A percentile compares a stretch with the other conserved stretches of the same genome.
Conservation (phyloP, 805 yeast genomes). For the Trichomonascus vanleenenianus region DNA sequence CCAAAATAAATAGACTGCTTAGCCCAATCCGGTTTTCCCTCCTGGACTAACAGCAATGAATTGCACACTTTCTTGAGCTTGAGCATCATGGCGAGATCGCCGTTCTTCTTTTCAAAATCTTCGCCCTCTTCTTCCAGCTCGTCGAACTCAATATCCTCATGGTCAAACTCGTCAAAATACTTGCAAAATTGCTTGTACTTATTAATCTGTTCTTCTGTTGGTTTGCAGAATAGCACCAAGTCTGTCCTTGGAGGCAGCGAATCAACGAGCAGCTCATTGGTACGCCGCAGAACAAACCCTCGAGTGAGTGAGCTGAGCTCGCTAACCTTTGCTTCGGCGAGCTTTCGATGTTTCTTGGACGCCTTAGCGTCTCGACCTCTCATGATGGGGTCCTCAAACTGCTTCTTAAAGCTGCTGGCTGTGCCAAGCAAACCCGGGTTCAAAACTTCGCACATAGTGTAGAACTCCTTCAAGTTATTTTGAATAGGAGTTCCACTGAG, state of each 20-base stretch:
- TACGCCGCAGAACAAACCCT: conserved; percentile 64
- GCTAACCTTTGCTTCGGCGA: conserved; percentile 57
- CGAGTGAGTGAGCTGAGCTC: conserved; percentile 58
- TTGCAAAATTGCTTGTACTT: conserved; percentile 46
- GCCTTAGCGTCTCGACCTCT: conserved; percentile 60
- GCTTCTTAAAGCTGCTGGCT: conserved; percentile 37
- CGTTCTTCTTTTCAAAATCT: conserved; percentile 2
- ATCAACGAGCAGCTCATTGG: conserved; percentile 44
- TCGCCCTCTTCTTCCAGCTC: not conserved
- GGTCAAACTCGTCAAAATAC: conserved; percentile 26
- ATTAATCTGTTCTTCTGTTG: conserved; percentile 52
- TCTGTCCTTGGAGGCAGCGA: conserved; percentile 73
- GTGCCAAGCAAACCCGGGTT: conserved; percentile 78
- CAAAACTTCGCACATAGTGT: conserved; percentile 68
- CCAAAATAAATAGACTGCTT: conserved; percentile 10
- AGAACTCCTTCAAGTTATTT: conserved; percentile 81
- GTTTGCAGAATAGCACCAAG: conserved; percentile 66
- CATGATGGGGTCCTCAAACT: conserved; percentile 62
- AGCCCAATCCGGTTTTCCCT: conserved; percentile 18
- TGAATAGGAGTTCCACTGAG: conserved; percentile 92
- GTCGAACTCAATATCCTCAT: conserved; percentile 6
- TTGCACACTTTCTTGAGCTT: conserved; percentile 75
- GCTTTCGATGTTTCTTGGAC: conserved; percentile 38
- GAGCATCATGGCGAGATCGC: conserved; percentile 61
- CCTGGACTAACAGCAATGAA: conserved; percentile 61